Conservation (phyloP, 176 grass and related monocot genomes). For the Aegilops speltoides region DNA sequence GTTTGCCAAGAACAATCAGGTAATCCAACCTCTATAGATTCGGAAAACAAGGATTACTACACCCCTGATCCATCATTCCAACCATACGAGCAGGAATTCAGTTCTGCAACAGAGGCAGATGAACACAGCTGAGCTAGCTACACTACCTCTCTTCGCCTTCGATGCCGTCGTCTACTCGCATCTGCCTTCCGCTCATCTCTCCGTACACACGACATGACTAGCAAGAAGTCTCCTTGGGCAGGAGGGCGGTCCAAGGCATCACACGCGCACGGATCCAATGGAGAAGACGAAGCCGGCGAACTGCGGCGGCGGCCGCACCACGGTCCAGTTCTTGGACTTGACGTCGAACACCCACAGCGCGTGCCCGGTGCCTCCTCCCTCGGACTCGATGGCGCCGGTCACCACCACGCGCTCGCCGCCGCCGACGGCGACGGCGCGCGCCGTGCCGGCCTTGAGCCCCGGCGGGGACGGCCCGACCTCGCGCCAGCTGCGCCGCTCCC, state of each 20-base stretch:
- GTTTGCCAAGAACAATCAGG: background rate
- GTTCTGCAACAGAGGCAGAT: background rate
- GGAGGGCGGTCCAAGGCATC: background rate
- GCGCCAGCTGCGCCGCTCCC: slow-evolving; percentile 32
- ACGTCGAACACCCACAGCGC: slow-evolving; percentile 59
- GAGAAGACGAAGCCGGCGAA: slow-evolving; percentile 62
- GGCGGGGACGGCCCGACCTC: slow-evolving; percentile 52
- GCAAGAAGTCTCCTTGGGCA: background rate
- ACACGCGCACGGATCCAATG: slow-evolving; percentile 39
- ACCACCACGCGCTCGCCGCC: slow-evolving; percentile 56
- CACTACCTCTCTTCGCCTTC: background rate
- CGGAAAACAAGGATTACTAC: background rate
- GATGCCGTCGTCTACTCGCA: background rate
- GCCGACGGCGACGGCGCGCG: slow-evolving; percentile 38
- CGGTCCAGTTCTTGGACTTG: slow-evolving; percentile 46
- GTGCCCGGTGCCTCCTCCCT: slow-evolving; percentile 11
- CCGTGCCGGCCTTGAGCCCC: slow-evolving; percentile 53
- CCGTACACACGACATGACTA: background rate
- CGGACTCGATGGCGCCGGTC: slow-evolving; percentile 25
- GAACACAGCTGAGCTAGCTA: background rate
- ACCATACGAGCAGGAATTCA: background rate
- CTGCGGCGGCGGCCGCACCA: slow-evolving; percentile 35
- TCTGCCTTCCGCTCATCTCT: background rate
- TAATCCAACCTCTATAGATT: background rate
- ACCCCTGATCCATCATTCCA: background rate